Evolutionary conservation across 2,329 filamentous ascomycete genomes (phyloP).

Genomic region (Neobulgaria alba): DNA sequence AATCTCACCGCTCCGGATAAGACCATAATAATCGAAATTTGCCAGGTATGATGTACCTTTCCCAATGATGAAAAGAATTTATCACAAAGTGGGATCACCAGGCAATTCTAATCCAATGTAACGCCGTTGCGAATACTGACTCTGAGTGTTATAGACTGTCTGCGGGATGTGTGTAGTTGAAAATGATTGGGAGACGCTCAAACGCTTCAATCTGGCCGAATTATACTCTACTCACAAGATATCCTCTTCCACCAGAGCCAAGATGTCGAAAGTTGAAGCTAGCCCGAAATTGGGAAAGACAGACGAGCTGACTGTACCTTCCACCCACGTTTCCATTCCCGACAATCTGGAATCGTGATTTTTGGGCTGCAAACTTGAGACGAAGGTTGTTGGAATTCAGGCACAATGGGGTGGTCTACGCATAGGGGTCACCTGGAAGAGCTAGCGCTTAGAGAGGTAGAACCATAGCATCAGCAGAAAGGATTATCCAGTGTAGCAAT

Average conservation of each 20-base stretch:
- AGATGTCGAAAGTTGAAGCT: conserved; percentile 13
- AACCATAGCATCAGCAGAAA: too few relatives aligned
- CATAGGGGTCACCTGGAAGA: too few relatives aligned
- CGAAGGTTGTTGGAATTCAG: too few relatives aligned
- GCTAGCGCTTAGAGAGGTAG: too few relatives aligned
- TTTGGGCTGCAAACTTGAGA: too few relatives aligned
- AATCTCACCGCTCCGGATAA: conserved; percentile 71
- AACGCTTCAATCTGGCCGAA: conserved; percentile 70
- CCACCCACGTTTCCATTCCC: conserved; percentile 2
- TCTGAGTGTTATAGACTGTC: conserved; percentile 52
- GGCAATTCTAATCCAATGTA: too few relatives aligned
- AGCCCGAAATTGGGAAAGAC: conserved; percentile 17
- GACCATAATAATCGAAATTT: conserved; percentile 72
- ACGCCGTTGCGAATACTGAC: too few relatives aligned
- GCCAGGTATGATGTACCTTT: conserved; percentile 54
- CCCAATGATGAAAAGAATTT: too few relatives aligned
- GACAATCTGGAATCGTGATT: conserved; percentile 5
- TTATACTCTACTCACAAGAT: conserved; percentile 44
- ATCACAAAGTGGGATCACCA: too few relatives aligned
- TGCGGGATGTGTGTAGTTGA: conserved; percentile 73
- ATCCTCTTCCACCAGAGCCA: conserved; percentile 7
- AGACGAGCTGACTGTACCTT: conserved; percentile 15
- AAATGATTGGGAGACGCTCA: conserved; percentile 60
- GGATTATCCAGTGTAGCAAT: too few relatives aligned
- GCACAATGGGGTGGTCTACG: too few relatives aligned